Evolutionary conservation across 2,329 filamentous ascomycete species (phyloP).

Genomic region (Ophiocordyceps unilateralis): DNA sequence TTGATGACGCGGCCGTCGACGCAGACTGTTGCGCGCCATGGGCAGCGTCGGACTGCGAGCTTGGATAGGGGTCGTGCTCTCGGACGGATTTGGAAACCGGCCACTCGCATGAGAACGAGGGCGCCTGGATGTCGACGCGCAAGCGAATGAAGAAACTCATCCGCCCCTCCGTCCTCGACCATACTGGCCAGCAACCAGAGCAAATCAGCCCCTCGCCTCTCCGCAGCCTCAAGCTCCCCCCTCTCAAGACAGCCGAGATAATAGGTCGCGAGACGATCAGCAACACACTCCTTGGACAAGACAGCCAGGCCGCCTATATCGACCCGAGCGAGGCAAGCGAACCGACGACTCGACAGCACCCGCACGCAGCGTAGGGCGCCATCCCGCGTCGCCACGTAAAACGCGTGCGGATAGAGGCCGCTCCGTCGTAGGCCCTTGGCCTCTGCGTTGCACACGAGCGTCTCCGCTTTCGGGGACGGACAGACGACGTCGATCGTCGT

Average conservation of each 20-base stretch:
- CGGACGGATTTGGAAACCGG: neutral
- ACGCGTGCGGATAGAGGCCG: slow-evolving; percentile 11
- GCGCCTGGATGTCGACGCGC: neutral
- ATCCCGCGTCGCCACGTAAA: slow-evolving; percentile 17
- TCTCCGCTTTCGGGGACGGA: slow-evolving; percentile 15
- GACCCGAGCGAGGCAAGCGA: slow-evolving; percentile 12
- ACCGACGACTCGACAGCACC: slow-evolving; percentile 17
- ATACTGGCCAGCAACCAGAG: slow-evolving; percentile 18
- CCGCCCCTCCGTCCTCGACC: slow-evolving; percentile 4
- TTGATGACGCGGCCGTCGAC: neutral
- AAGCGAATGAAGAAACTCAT: neutral
- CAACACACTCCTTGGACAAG: neutral
- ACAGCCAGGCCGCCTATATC: neutral
- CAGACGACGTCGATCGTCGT: slow-evolving; percentile 23
- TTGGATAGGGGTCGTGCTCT: no score
- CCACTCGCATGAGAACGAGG: neutral
- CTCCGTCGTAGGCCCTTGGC: slow-evolving; percentile 2
- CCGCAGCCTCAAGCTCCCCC: slow-evolving; percentile 3
- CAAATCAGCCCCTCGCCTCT: slow-evolving; percentile 12
- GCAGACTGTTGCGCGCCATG: neutral
- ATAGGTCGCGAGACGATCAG: neutral
- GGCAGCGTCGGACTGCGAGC: no score
- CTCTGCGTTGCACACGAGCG: slow-evolving; percentile 11
- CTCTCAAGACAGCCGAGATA: neutral
- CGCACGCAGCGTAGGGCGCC: slow-evolving; percentile 15